Evolutionary conservation across 768 basidiomycete species (phyloP).

Genomic region (Lentinus tigrinus): DNA sequence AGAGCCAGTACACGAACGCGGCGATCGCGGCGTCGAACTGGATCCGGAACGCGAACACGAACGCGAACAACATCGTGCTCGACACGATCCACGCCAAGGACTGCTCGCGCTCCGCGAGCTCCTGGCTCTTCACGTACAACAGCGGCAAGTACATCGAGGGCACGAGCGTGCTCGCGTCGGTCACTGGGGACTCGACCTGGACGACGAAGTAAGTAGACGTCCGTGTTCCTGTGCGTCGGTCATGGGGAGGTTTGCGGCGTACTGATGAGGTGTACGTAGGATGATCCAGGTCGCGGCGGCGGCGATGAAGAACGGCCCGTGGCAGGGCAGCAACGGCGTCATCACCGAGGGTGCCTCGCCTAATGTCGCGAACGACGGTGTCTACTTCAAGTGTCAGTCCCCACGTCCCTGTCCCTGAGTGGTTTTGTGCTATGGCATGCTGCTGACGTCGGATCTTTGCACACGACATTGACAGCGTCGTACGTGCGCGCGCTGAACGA

Average conservation of each 20-base stretch:
- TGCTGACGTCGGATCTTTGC: background rate
- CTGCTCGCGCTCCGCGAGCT: conserved; percentile 44
- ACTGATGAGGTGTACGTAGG: no score
- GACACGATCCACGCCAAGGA: conserved; percentile 48
- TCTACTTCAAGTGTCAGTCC: conserved; percentile 49
- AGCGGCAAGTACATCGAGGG: conserved; percentile 55
- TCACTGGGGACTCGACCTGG: conserved; percentile 44
- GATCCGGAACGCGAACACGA: conserved; percentile 47
- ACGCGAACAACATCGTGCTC: conserved; percentile 40
- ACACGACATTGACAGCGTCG: conserved; percentile 26
- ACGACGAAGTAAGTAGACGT: conserved; percentile 42
- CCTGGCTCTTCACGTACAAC: conserved; percentile 44
- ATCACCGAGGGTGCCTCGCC: conserved; percentile 51
- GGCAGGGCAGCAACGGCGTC: conserved; percentile 50
- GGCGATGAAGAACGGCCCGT: conserved; percentile 42
- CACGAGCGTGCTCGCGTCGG: conserved; percentile 41
- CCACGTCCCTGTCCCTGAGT: background rate
- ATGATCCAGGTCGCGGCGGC: conserved; percentile 38
- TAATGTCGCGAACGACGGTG: conserved; percentile 41
- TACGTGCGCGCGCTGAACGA: conserved; percentile 43
- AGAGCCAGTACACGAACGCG: conserved; percentile 45
- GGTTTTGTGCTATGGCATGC: conserved; percentile 6
- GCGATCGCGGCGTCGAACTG: conserved; percentile 47
- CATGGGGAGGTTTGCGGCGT: no score
- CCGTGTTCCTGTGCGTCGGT: background rate